Evolutionary conservation across 2,329 filamentous ascomycete species (phyloP).

Genomic region (Chaetothyriales sp.): DNA sequence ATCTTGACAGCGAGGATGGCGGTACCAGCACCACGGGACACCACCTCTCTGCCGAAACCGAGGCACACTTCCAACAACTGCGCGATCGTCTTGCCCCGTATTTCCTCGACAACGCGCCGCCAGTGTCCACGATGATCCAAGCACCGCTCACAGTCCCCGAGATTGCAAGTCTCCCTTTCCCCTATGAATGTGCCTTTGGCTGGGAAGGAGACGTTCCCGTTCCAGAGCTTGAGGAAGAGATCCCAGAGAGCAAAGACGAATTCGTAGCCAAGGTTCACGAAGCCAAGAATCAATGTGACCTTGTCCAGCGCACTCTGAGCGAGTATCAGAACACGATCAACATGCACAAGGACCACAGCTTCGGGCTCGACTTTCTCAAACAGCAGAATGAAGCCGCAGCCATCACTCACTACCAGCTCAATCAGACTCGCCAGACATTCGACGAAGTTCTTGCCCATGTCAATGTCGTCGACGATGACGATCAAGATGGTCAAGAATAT

Average conservation of each 20-base stretch:
- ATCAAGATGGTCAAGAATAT: no score
- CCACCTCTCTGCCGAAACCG: not conserved
- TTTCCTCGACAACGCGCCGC: not conserved
- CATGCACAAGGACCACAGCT: constrained; percentile 7
- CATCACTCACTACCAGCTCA: constrained; percentile 9
- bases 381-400: constrained; percentile 6
- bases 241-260: not conserved
- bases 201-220: not conserved
- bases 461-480: constrained; percentile 4
- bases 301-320: not conserved
- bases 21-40: not conserved
- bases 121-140: no score
- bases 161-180: not conserved
- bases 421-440: constrained; percentile 5
- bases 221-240: not conserved
- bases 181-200: not conserved
- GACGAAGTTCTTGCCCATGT: constrained; percentile 6
- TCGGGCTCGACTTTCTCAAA: constrained; percentile 9
- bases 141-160: no score
- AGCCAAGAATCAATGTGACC: constrained; percentile 76
- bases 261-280: constrained; percentile 55
- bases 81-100: not conserved
- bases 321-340: constrained; percentile 10
- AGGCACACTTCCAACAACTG: not conserved
- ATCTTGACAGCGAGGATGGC: not conserved